Evolutionary conservation across 208 protist species (phyloP).

Genomic region (Trypanosoma avium): DNA sequence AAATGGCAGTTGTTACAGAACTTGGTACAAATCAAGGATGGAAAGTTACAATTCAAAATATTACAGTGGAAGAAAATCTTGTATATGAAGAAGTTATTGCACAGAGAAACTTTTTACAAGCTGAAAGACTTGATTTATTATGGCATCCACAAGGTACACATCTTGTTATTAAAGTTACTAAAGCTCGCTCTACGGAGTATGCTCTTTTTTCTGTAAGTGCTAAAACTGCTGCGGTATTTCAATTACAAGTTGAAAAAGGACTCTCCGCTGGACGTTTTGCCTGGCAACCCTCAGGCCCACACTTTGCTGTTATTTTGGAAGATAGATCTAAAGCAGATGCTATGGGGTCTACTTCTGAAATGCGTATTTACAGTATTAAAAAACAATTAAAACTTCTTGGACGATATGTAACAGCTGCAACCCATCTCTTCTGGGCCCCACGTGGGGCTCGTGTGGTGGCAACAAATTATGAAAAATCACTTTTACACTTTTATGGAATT

Average conservation of each 20-base stretch:
- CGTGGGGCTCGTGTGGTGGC: conserved; percentile 65
- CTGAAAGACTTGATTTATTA: conserved; percentile 77
- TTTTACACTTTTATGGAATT: conserved; percentile 81
- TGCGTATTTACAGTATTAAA: conserved; percentile 81
- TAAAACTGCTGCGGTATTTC: conserved; percentile 58
- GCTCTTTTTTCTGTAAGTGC: conserved; percentile 71
- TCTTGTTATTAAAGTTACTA: conserved; percentile 76
- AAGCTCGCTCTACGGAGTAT: conserved; percentile 70
- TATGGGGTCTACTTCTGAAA: conserved; percentile 55
- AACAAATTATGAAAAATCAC: conserved; percentile 82
- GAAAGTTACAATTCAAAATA: conserved; percentile 77
- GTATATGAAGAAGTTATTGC: conserved; percentile 65
- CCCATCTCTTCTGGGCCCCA: conserved; percentile 84
- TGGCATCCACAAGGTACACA: conserved; percentile 88
- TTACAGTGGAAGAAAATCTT: conserved; percentile 65
- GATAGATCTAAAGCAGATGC: conserved; percentile 26
- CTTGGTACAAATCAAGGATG: conserved; percentile 65
- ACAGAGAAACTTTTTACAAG: conserved; percentile 80
- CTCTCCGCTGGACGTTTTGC: conserved; percentile 78
- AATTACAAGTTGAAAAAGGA: conserved; percentile 67
- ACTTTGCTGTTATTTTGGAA: conserved; percentile 79
- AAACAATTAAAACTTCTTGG: conserved; percentile 75
- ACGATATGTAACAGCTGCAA: conserved; percentile 57
- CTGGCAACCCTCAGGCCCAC: conserved; percentile 82
- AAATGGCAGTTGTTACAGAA: conserved; percentile 74